These are phyloP conservation scores for Daldinia loculata DNA, from an alignment of 495 filamentous ascomycete species.

Conservation along the genomic window DNA sequence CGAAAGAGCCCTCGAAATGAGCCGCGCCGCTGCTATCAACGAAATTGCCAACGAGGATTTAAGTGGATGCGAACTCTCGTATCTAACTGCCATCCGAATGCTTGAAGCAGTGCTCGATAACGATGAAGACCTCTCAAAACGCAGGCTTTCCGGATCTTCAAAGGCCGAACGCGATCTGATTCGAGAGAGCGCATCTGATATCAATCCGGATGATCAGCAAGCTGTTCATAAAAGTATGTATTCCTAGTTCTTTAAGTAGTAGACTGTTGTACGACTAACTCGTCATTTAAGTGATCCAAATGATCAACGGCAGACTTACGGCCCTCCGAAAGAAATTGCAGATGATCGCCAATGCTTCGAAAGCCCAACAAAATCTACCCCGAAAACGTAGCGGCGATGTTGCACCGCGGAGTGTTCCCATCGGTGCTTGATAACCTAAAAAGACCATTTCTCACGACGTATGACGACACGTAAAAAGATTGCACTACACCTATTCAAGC, in stretches of 20 bases:
- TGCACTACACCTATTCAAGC: slow-evolving; percentile 44
- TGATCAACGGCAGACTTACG: slow-evolving; percentile 53
- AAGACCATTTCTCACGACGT: slow-evolving; percentile 40
- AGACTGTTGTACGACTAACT: slow-evolving; percentile 23
- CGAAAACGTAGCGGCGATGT: slow-evolving; percentile 58
- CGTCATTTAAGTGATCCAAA: slow-evolving; percentile 53
- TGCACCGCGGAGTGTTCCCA: slow-evolving; percentile 53
- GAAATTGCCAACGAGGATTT: slow-evolving; percentile 94
- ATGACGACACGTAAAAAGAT: slow-evolving; percentile 50
- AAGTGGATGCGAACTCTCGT: slow-evolving; percentile 87
- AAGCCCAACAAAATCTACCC: slow-evolving; percentile 45
- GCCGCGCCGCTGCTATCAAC: slow-evolving; percentile 89
- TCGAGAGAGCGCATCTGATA: slow-evolving; percentile 60
- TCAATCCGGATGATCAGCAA: slow-evolving; percentile 77
- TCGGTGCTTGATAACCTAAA: slow-evolving; percentile 45
- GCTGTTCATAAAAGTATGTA: slow-evolving; percentile 71
- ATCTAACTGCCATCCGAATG: slow-evolving; percentile 90
- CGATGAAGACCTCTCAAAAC: slow-evolving; percentile 71
- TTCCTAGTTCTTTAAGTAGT: not conserved
- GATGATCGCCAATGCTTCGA: slow-evolving; percentile 54
- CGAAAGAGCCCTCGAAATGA: slow-evolving; percentile 96
- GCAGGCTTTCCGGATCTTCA: slow-evolving; percentile 48
- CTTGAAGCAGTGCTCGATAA: slow-evolving; percentile 91
- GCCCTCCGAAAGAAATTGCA: slow-evolving; percentile 55
- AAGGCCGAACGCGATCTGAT: slow-evolving; percentile 55